Evolutionary conservation across 768 basidiomycete species (phyloP).

Genomic region (Termitomyces eurrhizus): DNA sequence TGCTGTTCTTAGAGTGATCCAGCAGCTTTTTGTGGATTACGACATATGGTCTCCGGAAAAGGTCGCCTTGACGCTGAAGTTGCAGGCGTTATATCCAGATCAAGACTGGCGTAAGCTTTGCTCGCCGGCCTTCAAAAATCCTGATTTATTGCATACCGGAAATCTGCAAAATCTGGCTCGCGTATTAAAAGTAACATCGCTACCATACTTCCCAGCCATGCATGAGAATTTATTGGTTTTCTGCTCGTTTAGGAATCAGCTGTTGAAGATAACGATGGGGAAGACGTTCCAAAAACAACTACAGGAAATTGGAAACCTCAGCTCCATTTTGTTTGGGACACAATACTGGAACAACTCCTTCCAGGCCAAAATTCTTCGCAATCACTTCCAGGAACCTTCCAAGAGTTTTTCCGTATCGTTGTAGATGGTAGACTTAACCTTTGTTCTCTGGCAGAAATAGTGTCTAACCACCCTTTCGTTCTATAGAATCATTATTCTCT

Average conservation of each 20-base stretch:
- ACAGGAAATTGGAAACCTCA: constrained; percentile 81
- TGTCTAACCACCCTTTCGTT: constrained; percentile 7
- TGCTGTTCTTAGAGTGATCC: constrained; percentile 49
- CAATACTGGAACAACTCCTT: constrained; percentile 74
- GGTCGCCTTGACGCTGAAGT: constrained; percentile 69
- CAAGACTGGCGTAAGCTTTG: constrained; percentile 65
- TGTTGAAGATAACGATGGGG: constrained; percentile 48
- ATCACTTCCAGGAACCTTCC: constrained; percentile 61
- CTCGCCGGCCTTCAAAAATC: constrained; percentile 72
- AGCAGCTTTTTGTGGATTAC: constrained; percentile 51
- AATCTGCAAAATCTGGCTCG: constrained; percentile 73
- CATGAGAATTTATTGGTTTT: constrained; percentile 11
- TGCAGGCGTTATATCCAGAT: constrained; percentile 59
- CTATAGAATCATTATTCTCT: constrained; percentile 80
- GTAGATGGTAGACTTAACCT: constrained; percentile 73
- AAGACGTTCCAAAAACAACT: constrained; percentile 44
- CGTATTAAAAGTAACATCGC: constrained; percentile 66
- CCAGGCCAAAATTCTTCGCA: constrained; percentile 36
- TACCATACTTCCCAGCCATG: neutral
- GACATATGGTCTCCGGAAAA: constrained; percentile 84
- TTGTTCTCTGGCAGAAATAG: neutral
- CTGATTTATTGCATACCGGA: constrained; percentile 60
- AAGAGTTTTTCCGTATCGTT: constrained; percentile 86
- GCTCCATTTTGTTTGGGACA: constrained; percentile 88
- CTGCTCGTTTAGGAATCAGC: constrained; percentile 46